Conservation (phyloP, 176 grass and related monocot species). For the Juncus inflexus region DNA sequence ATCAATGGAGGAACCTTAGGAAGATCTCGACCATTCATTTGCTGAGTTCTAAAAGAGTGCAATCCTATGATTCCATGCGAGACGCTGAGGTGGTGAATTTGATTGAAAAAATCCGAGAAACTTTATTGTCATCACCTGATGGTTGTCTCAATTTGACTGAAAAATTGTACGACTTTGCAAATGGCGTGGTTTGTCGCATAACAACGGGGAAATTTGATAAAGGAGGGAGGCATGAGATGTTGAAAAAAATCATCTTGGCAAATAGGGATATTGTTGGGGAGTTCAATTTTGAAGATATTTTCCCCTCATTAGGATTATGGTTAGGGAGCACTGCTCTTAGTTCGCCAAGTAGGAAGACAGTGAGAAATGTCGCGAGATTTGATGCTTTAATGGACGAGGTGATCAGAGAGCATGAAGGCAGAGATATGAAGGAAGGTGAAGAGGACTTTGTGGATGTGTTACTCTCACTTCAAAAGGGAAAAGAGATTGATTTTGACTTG, state of each 20-base stretch:
- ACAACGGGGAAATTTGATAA: slow-evolving; percentile 20
- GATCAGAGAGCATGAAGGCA: not conserved
- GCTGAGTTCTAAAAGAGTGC: not conserved
- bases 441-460: not conserved
- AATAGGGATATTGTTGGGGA: too few species aligned
- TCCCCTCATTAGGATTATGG: not conserved
- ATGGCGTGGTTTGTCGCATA: slow-evolving; percentile 15
- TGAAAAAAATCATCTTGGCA: not conserved
- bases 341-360: not conserved
- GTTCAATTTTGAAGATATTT: not conserved
- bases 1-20: not conserved
- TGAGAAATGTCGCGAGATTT: not conserved
- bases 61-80: not conserved
- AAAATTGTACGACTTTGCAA: slow-evolving; percentile 19
- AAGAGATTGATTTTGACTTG: not conserved
- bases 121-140: not conserved
- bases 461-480: slow-evolving; percentile 4
- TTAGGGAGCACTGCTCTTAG: not conserved
- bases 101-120: not conserved
- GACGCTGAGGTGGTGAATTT: not conserved
- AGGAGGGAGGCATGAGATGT: not conserved
- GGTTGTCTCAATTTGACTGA: slow-evolving; percentile 6
- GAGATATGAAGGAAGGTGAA: not conserved
- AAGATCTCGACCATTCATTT: not conserved
- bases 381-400: not conserved